Base-by-base conservation (phyloP, 1,284 basidiomycete species). In the Tranzscheliella williamsii region DNA sequence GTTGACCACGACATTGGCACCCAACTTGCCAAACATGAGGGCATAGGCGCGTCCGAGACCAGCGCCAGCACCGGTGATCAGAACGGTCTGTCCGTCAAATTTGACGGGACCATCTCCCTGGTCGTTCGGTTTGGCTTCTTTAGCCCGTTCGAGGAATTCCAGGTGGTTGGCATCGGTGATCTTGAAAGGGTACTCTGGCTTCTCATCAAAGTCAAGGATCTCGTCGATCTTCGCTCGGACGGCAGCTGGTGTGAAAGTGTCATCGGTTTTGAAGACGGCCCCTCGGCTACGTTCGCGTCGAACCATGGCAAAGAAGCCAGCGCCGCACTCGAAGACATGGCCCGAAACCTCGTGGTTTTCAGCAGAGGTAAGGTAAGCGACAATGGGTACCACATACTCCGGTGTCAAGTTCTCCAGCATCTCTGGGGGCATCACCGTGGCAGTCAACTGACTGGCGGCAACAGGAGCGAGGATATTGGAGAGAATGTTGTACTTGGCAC, bases 1-100 rank as follows among this genome's bases (percentile, higher is more conserved):
- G 79, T 98, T 99, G 53, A 98, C 86, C 32, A 98, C 90, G 26
- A 99, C 90, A 73, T 96, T 97, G 18, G 91, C 94, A 24, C 95
- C 95, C 4, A 93, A 84, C 56, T 84, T 86, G 32, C 84, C 90
- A 73, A 89, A 98, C 87, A 95, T 89, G 48, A 87, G 82, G 0
- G 95, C 90, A 78, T 98, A 96, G 4, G 86, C 85, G 36, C 92
- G 86, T 21, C 95, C 95, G 24, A 99, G 86, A 67, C 69, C 72
- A 32, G 67, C 71, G 52, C 67, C 69, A 11, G 70, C 71, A 58
- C 95, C 95, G 2, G 95, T 98, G 71, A 98, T 84, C 66, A 98
- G 86, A 50, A 90, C 90, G 4, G 92, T 96, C 82, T 96, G 87
- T 36, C 86, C 88, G 64, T 90, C 88, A 78, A 89, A 97, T 22